These are phyloP conservation scores for Mortierella sp. DNA, from an alignment of 371 early-diverging fungal species.

Conservation along the genomic window DNA sequence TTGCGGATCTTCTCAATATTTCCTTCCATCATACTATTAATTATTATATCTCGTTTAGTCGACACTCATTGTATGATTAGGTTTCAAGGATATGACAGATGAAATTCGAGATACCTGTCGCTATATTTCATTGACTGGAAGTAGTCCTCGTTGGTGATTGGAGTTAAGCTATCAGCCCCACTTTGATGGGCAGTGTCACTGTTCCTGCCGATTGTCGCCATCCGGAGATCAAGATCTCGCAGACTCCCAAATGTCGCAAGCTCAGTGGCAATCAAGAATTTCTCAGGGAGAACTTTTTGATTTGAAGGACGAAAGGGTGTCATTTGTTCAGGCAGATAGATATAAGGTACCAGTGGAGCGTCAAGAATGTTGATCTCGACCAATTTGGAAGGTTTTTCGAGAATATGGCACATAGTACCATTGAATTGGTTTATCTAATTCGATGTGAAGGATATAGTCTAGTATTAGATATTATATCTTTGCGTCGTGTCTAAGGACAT, in stretches of 20 bases:
- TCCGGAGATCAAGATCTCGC: constrained; percentile 17
- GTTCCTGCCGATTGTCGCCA: constrained; percentile 11
- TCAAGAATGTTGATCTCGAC: constrained; percentile 16
- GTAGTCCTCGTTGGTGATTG: constrained; percentile 1
- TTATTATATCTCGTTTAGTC: background rate
- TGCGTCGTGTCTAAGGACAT: background rate
- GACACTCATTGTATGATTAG: background rate
- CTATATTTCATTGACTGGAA: constrained; percentile 26
- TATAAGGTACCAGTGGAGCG: constrained; percentile 7
- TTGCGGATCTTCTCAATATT: constrained; percentile 28
- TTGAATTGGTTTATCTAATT: constrained; percentile 9
- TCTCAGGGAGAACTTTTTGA: background rate
- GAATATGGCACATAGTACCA: constrained; percentile 22
- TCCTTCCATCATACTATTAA: constrained; percentile 22
- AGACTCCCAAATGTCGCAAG: constrained; percentile 21
- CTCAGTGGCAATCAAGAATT: constrained; percentile 18
- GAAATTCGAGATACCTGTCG: constrained; percentile 12
- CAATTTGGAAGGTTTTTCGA: constrained; percentile 44
- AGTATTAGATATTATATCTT: background rate
- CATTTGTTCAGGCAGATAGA: constrained; percentile 1
- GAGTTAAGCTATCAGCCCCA: background rate
- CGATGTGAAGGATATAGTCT: background rate
- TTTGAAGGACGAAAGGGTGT: background rate
- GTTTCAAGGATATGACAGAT: background rate
- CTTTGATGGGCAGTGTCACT: background rate